Conservation (phyloP, 345 rosid species). For the Camelina sativa region DNA sequence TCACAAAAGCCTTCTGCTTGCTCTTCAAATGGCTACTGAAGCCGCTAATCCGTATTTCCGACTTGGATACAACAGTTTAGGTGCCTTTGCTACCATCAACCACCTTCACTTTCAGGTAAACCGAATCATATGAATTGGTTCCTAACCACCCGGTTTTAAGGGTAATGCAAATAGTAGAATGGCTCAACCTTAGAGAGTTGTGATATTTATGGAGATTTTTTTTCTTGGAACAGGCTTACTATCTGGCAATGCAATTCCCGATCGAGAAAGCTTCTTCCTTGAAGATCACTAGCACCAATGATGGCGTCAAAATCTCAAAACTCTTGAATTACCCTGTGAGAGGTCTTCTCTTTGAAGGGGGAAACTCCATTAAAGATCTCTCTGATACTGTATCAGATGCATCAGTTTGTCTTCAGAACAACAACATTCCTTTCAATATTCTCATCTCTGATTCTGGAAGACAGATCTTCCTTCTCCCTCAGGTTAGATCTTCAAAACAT, state of each 20-base stretch:
- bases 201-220: background rate
- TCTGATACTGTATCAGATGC: slow-evolving; percentile 67
- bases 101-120: slow-evolving; percentile 98
- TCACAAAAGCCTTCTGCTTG: slow-evolving; percentile 80
- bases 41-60: slow-evolving; percentile 85
- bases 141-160: background rate
- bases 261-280: slow-evolving; percentile 81
- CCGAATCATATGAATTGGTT: background rate
- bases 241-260: slow-evolving; percentile 74
- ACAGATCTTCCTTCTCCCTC: slow-evolving; percentile 78
- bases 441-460: slow-evolving; percentile 86
- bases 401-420: slow-evolving; percentile 85
- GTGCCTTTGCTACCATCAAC: slow-evolving; percentile 97
- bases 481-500: slow-evolving; percentile 54
- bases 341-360: slow-evolving; percentile 85
- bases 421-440: slow-evolving; percentile 86
- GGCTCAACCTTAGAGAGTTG: background rate
- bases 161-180: background rate
- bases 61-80: slow-evolving; percentile 94
- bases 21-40: slow-evolving; percentile 81
- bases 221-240: slow-evolving; percentile 67
- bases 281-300: slow-evolving; percentile 52
- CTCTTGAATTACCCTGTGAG: slow-evolving; percentile 82
- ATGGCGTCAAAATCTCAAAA: slow-evolving; percentile 67
- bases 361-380: slow-evolving; percentile 60